phyloP scores from a whole-genome alignment of 2,329 filamentous ascomycete genomes.

The Fusarium buxicola region DNA sequence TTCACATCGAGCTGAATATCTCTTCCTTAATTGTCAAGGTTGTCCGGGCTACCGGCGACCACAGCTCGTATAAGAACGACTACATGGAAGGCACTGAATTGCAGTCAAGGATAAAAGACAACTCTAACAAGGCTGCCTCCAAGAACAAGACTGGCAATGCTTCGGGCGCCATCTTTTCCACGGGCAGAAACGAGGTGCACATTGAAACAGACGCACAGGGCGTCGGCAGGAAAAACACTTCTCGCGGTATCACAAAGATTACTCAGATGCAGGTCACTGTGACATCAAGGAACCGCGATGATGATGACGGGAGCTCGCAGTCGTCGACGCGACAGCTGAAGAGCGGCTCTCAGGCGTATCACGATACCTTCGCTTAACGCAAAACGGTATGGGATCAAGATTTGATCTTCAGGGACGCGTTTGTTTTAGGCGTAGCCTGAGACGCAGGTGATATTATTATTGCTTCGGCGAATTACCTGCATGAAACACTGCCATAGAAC shows the following conservation, averaged over 20 bases:
- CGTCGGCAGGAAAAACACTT: neutral
- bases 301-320: conserved; percentile 39
- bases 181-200: conserved; percentile 29
- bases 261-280: conserved; percentile 39
- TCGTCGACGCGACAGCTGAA: conserved; percentile 40
- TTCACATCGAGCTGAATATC: conserved; percentile 44
- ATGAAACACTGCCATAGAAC: no score
- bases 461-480: no score
- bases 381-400: no score
- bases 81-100: conserved; percentile 30
- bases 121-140: neutral
- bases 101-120: conserved; percentile 22
- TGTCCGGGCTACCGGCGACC: conserved; percentile 40
- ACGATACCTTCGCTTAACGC: no score
- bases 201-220: conserved; percentile 13
- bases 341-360: neutral
- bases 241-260: conserved; percentile 40
- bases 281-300: conserved; percentile 19
- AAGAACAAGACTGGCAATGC: conserved; percentile 13
- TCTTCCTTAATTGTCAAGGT: conserved; percentile 39
- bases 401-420: no score
- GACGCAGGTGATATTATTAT: no score
- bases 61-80: conserved; percentile 31
- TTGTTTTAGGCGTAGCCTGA: no score
- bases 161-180: conserved; percentile 10